phyloP scores from a whole-genome alignment of 2,329 filamentous ascomycete genomes.

The Hymenoscyphus occultus region DNA sequence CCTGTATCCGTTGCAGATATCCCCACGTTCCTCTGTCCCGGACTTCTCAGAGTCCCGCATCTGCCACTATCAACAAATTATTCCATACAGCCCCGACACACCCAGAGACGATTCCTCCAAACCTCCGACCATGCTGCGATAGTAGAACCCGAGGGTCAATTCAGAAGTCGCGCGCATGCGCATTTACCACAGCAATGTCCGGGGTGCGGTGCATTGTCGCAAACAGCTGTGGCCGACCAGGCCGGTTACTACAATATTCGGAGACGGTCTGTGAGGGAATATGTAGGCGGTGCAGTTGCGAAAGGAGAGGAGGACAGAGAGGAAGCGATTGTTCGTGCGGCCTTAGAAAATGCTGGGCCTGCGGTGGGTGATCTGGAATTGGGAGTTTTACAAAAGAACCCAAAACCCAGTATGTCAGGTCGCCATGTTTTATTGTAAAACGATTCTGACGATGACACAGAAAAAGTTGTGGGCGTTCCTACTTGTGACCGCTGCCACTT shows the following conservation, averaged over 20 bases:
- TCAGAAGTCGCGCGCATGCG: conserved; percentile 4
- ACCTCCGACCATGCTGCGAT: background rate
- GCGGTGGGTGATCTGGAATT: conserved; percentile 17
- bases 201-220: conserved; percentile 64
- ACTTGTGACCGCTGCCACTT: conserved; percentile 87
- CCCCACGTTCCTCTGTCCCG: conserved; percentile 49
- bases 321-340: conserved; percentile 45
- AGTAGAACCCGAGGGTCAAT: background rate
- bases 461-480: conserved; percentile 41
- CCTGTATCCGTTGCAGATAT: conserved; percentile 38
- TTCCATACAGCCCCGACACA: conserved; percentile 11
- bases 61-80: conserved; percentile 7
- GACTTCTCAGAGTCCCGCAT: conserved; percentile 28
- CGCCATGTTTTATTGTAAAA: conserved; percentile 13
- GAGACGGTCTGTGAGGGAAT: conserved; percentile 51
- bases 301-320: conserved; percentile 35
- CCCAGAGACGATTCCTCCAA: conserved; percentile 17
- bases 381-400: conserved; percentile 13
- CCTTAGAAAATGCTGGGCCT: conserved; percentile 27
- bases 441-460: conserved; percentile 13
- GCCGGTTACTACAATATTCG: conserved; percentile 55
- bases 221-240: conserved; percentile 49
- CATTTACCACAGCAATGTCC: conserved; percentile 56
- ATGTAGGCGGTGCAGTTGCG: conserved; percentile 35
- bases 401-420: conserved; percentile 16